These are phyloP conservation scores for Meyerozyma elateridarum DNA, from an alignment of 1,139 yeast species.

Conservation along the genomic window DNA sequence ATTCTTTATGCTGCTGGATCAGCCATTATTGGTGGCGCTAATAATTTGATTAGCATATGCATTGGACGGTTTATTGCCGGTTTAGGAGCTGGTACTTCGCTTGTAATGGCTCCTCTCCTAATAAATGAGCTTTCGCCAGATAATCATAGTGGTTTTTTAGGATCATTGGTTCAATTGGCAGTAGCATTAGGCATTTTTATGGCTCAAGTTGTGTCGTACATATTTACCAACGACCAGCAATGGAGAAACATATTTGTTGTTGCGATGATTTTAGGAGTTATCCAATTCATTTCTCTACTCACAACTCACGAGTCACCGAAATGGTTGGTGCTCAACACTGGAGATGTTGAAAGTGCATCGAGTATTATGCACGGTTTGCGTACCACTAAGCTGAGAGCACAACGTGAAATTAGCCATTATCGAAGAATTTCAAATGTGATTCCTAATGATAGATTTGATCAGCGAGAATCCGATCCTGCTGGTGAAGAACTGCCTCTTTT, in stretches of 20 bases:
- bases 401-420: constrained; percentile 37
- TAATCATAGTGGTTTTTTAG: constrained; percentile 36
- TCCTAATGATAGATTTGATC: background rate
- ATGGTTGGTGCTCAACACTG: constrained; percentile 31
- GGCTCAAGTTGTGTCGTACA: constrained; percentile 30
- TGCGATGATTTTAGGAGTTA: constrained; percentile 21
- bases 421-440: constrained; percentile 20
- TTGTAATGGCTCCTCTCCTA: constrained; percentile 35
- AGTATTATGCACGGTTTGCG: constrained; percentile 24
- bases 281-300: constrained; percentile 28
- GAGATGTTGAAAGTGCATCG: constrained; percentile 26
- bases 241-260: constrained; percentile 31
- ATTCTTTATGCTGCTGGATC: constrained; percentile 25
- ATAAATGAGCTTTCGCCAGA: constrained; percentile 36
- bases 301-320: constrained; percentile 37
- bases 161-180: constrained; percentile 33
- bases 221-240: constrained; percentile 30
- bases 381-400: constrained; percentile 26
- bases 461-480: background rate
- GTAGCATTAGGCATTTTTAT: constrained; percentile 31
- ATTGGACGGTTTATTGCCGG: constrained; percentile 32
- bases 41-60: constrained; percentile 16
- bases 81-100: constrained; percentile 35
- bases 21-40: constrained; percentile 22
- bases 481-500: background rate